Evolutionary conservation across 257 asterid species (phyloP).

Genomic region (Jacaranda copaia): DNA sequence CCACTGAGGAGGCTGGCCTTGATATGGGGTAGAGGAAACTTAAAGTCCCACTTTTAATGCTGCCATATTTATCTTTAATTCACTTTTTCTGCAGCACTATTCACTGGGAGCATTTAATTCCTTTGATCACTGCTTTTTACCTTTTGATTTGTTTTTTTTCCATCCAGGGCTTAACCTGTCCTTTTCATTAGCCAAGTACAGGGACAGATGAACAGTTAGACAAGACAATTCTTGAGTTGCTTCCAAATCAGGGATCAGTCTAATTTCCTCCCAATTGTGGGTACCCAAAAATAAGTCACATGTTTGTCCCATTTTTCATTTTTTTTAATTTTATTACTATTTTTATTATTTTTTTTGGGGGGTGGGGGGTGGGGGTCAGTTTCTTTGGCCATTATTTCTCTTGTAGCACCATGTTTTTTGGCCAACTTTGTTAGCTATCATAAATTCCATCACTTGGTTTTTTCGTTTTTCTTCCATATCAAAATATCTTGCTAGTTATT

Average conservation of each 20-base stretch:
- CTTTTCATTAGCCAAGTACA: slow-evolving; percentile 23
- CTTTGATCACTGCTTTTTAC: slow-evolving; percentile 27
- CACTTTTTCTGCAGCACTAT: slow-evolving; percentile 1
- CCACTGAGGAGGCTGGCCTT: neutral
- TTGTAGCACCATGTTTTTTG: neutral
- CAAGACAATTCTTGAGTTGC: slow-evolving; percentile 20
- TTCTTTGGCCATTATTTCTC: neutral
- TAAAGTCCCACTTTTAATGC: neutral
- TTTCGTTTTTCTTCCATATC: neutral
- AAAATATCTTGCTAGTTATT: neutral
- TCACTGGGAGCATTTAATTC: slow-evolving; percentile 25
- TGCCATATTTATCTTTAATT: neutral
- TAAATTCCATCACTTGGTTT: too few relatives aligned
- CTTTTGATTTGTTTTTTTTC: slow-evolving; percentile 26
- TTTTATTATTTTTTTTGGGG: too few relatives aligned
- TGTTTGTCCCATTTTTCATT: neutral
- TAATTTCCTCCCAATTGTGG: slow-evolving; percentile 16
- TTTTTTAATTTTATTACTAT: neutral
- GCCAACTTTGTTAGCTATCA: too few relatives aligned
- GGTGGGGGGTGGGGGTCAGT: too few relatives aligned
- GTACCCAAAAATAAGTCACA: slow-evolving; percentile 14
- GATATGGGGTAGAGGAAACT: too few relatives aligned
- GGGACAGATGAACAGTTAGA: slow-evolving; percentile 23
- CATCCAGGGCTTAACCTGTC: slow-evolving; percentile 26
- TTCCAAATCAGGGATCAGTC: slow-evolving; percentile 21